Evolutionary conservation across 2,329 filamentous ascomycete species (phyloP).

Genomic region (Clathrospora elynae): DNA sequence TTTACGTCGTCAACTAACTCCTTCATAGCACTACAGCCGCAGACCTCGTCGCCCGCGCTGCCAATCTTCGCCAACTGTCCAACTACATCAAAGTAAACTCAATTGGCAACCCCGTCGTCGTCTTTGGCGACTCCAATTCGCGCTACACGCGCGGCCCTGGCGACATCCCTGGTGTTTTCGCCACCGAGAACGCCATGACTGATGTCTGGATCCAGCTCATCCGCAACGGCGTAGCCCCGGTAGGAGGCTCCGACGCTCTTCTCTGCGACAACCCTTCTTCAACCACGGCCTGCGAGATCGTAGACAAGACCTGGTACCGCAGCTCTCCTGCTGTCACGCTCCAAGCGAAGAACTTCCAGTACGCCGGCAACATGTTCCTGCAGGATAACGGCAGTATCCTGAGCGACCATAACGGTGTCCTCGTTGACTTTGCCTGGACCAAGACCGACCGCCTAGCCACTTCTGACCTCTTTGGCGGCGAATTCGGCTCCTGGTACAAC

Average conservation of each 20-base stretch:
- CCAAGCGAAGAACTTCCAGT: slow-evolving; percentile 58
- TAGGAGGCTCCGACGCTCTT: slow-evolving; percentile 33
- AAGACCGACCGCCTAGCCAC: slow-evolving; percentile 13
- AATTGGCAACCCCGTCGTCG: slow-evolving; percentile 64
- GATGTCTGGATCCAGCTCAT: slow-evolving; percentile 66
- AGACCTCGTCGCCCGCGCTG: slow-evolving; percentile 62
- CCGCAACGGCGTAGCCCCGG: slow-evolving; percentile 25
- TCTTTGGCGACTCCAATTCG: slow-evolving; percentile 69
- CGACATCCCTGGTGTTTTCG: slow-evolving; percentile 60
- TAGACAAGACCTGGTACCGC: slow-evolving; percentile 70
- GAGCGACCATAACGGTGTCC: slow-evolving; percentile 68
- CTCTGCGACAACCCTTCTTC: slow-evolving; percentile 64
- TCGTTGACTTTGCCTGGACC: slow-evolving; percentile 56
- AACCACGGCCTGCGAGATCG: slow-evolving; percentile 63
- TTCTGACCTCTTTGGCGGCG: slow-evolving; percentile 55
- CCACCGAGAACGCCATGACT: slow-evolving; percentile 58
- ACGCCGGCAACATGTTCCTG: slow-evolving; percentile 63
- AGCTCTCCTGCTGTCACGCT: slow-evolving; percentile 56
- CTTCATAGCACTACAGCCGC: slow-evolving; percentile 49
- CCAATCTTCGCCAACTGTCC: slow-evolving; percentile 65
- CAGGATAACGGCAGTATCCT: slow-evolving; percentile 62
- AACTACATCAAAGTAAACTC: slow-evolving; percentile 63
- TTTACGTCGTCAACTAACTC: background rate
- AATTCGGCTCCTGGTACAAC: slow-evolving; percentile 61
- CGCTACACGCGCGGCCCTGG: slow-evolving; percentile 64